A percentile compares a stretch with the other conserved stretches of the same genome.
These are phyloP conservation scores for Crithidia thermophila DNA, from an alignment of 208 protist species.

Conservation along the genomic window DNA sequence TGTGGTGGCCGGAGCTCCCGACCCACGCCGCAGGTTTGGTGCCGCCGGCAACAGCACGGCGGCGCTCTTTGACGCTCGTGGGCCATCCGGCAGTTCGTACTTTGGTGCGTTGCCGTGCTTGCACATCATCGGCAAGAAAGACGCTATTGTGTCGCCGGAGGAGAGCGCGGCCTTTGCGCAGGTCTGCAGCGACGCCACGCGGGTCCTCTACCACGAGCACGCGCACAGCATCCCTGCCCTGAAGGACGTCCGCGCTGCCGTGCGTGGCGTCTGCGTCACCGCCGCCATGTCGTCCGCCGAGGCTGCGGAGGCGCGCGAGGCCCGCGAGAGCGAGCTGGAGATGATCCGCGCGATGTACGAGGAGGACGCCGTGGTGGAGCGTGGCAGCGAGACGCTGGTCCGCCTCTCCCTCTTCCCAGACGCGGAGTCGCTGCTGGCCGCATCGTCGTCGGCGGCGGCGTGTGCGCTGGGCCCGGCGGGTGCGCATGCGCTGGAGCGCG, in stretches of 20 bases:
- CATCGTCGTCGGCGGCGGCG: conserved; percentile 39
- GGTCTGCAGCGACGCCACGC: conserved; percentile 52
- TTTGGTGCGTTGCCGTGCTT: conserved; percentile 69
- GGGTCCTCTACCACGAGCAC: conserved; percentile 75
- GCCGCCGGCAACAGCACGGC: background rate
- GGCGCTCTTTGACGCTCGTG: background rate
- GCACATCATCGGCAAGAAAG: conserved; percentile 80
- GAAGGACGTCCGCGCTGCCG: conserved; percentile 37
- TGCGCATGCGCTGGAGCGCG: conserved; percentile 30
- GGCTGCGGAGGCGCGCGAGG: conserved; percentile 31
- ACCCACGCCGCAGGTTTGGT: conserved; percentile 54
- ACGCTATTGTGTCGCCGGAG: conserved; percentile 62
- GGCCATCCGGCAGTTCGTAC: background rate
- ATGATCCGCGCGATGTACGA: conserved; percentile 82
- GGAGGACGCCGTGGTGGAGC: conserved; percentile 41
- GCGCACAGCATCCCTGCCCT: conserved; percentile 81
- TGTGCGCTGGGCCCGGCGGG: conserved; percentile 10
- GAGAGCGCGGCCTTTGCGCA: conserved; percentile 65
- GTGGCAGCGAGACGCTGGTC: conserved; percentile 6
- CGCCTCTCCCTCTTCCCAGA: conserved; percentile 26
- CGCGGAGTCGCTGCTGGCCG: conserved; percentile 48
- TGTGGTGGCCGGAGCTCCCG: conserved; percentile 70
- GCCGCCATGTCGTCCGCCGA: conserved; percentile 21
- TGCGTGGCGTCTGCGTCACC: conserved; percentile 46
- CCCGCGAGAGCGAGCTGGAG: conserved; percentile 64